Percentiles rank a stretch among this genome's conserved stretches.
phyloP scores from a whole-genome alignment of 2,329 filamentous ascomycete species.

The Bipolaris oryzae region DNA sequence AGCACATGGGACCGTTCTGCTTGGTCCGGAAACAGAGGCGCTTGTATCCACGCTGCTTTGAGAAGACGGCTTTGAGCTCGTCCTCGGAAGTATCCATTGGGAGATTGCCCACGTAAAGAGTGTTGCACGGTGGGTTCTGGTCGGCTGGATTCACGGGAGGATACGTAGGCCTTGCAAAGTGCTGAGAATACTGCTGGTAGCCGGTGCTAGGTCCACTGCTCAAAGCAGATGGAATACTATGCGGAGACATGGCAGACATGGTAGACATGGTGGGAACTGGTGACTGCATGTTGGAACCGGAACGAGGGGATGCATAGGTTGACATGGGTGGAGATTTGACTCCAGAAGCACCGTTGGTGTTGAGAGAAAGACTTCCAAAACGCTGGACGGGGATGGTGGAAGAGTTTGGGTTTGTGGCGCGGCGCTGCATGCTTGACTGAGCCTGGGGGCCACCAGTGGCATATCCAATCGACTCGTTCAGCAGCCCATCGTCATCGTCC shows the following conservation, averaged over 20 bases:
- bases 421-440: conserved; percentile 62
- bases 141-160: conserved; percentile 93
- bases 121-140: conserved; percentile 97
- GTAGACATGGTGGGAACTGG: conserved; percentile 52
- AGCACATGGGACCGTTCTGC: conserved; percentile 96
- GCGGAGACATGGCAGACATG: conserved; percentile 51
- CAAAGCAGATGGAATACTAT: conserved; percentile 65
- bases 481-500: conserved; percentile 74
- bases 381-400: conserved; percentile 72
- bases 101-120: conserved; percentile 95
- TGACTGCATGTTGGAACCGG: conserved; percentile 57
- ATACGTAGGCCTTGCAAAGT: conserved; percentile 69
- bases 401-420: conserved; percentile 73
- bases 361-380: conserved; percentile 73
- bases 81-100: conserved; percentile 93
- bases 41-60: conserved; percentile 92
- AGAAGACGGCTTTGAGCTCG: conserved; percentile 92
- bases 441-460: conserved; percentile 68
- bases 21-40: conserved; percentile 94
- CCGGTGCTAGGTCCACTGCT: conserved; percentile 55
- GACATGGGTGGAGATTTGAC: conserved; percentile 63
- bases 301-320: conserved; percentile 58
- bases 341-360: conserved; percentile 59
- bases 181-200: conserved; percentile 62
- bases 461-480: conserved; percentile 74